Conservation (phyloP, 2,329 filamentous ascomycete genomes). For the Davidsoniella eucalypti region DNA sequence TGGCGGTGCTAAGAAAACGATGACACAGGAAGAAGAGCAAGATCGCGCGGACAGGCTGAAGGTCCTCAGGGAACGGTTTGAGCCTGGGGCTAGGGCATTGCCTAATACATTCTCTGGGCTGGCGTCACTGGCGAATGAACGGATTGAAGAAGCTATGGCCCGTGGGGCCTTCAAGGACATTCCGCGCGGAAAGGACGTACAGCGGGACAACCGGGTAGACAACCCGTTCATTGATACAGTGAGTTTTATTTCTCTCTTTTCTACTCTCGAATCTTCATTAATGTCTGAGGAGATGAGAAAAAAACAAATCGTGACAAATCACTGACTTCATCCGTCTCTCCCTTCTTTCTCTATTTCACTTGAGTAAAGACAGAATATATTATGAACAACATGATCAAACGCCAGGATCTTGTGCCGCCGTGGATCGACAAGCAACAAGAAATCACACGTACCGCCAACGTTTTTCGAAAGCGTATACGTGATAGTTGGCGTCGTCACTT, state of each 20-base stretch:
- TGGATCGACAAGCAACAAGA: conserved; percentile 99
- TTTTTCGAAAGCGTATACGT: conserved; percentile 59
- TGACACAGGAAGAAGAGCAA: conserved; percentile 42
- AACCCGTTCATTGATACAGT: conserved; percentile 79
- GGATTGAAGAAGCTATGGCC: conserved; percentile 83
- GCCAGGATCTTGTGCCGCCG: conserved; percentile 84
- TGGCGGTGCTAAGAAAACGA: conserved; percentile 18
- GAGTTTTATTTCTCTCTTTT: conserved; percentile 12
- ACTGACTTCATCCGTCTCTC: no score
- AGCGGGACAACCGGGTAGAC: conserved; percentile 64
- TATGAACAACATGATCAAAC: conserved; percentile 96
- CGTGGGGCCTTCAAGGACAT: conserved; percentile 79
- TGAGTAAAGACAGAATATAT: conserved; percentile 64
- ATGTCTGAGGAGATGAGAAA: background rate
- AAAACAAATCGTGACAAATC: background rate
- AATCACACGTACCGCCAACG: conserved; percentile 47
- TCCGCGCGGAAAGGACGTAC: conserved; percentile 59
- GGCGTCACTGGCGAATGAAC: conserved; percentile 69
- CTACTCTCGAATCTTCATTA: background rate
- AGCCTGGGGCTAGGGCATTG: conserved; percentile 52
- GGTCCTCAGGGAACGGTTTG: conserved; percentile 68
- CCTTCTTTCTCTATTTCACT: no score
- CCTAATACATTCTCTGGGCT: conserved; percentile 66
- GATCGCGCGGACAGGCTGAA: conserved; percentile 56
- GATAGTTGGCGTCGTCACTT: conserved; percentile 76